Evolutionary conservation across 225 moss, liverwort and hornwort genomes (phyloP), one percentile per base, ranked within the genome.

Genomic region (Polytrichum formosum): DNA sequence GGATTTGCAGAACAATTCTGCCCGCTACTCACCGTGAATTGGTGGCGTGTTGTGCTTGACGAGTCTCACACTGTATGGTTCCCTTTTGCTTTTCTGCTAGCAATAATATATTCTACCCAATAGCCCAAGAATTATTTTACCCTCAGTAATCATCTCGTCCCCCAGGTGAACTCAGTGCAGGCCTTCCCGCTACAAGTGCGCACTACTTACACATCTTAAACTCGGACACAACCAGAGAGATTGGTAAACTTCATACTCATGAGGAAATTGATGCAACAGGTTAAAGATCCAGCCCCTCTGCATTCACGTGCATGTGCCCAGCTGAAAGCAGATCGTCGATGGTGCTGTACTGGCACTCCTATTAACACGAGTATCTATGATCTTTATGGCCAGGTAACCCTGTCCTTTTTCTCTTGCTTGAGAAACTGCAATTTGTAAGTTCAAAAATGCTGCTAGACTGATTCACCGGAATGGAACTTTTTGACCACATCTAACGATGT

Each of bases 291-390:
- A 60, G 97, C 97, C 72, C 97, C 97, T 67, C 79, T 97, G 72
- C 97, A 97, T 85, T 97, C 97, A 55, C 83, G 97, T 70, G 97
- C 97, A 56, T 97, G 97, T 87, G 92, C 97, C 63, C 92, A 91
- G 81, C 87, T 97, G 20, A 92, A 97, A 82, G 97, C 97, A 69
- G 91, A 91, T 76, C 89, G 97, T 69, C 85, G 97, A 76, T 97
- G 97, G 97, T 97, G 97, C 77, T 97, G 97, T 79, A 97, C 97
- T 66, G 97, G 97, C 76, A 97, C 97, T 62, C 97, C 97, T 37
- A 94, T 97, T 77, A 94, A 97, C 73, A 97, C 92, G 13, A 97
- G 91, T 75, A 97, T 97, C 70, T 92, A 93, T 80, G 97, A 97
- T 79, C 91, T 97, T 54, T 97, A 94, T 70, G 97, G 97, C 70